Conservation (phyloP, 306 rosid genomes). For the Mimosa pudica region DNA sequence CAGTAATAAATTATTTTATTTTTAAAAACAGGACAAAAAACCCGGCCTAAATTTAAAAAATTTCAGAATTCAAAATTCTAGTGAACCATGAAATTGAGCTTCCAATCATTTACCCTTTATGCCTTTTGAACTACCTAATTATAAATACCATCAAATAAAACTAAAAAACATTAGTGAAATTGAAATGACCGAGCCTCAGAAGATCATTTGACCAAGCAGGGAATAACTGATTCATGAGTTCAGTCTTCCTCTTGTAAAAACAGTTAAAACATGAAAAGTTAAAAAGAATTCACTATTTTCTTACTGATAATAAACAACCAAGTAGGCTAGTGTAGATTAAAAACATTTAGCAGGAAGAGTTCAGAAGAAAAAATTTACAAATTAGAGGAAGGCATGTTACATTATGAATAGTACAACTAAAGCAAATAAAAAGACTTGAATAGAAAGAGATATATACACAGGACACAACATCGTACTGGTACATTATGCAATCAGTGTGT, state of each 20-base stretch:
- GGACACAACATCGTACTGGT: constrained; percentile 7
- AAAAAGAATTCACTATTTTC: not conserved
- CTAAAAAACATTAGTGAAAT: not conserved
- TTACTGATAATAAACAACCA: not conserved
- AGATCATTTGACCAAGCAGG: not conserved
- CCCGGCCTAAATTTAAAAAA: not conserved
- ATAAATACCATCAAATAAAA: not conserved
- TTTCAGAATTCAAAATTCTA: not conserved
- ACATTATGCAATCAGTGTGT: constrained; percentile 12
- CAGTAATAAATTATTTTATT: too few species aligned
- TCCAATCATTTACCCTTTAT: not conserved
- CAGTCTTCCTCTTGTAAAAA: not conserved
- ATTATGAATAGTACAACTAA: not conserved
- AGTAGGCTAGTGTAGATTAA: not conserved
- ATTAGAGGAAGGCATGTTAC: not conserved
- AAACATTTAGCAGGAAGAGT: not conserved
- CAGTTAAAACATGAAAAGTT: too few species aligned
- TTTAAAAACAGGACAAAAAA: too few species aligned
- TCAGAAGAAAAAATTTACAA: not conserved
- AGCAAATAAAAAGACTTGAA: constrained; percentile 1
- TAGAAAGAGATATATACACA: constrained; percentile 26
- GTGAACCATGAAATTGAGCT: not conserved
- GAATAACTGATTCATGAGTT: not conserved
- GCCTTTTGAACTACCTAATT: not conserved
- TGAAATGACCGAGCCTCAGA: not conserved